These are phyloP conservation scores for Microsporum ferrugineum DNA, from an alignment of 2,329 filamentous ascomycete species.

Conservation along the genomic window DNA sequence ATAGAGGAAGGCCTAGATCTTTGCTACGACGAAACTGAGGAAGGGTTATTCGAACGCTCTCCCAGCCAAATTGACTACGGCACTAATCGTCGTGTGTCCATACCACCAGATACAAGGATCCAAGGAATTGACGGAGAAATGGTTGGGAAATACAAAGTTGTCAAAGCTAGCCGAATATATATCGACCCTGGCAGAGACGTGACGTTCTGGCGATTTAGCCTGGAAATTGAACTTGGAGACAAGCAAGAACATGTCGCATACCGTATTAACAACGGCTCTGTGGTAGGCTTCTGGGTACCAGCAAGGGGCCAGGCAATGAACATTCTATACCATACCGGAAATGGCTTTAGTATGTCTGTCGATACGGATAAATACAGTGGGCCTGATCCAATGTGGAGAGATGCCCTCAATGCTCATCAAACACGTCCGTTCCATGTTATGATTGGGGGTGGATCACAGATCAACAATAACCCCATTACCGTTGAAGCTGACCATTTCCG, in stretches of 20 bases:
- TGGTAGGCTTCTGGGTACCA: constrained; percentile 90
- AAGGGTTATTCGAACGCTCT: constrained; percentile 67
- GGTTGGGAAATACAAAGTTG: constrained; percentile 67
- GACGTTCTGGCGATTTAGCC: constrained; percentile 95
- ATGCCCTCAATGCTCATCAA: constrained; percentile 86
- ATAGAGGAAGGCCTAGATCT: constrained; percentile 67
- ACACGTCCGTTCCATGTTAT: constrained; percentile 92
- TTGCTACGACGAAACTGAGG: constrained; percentile 66
- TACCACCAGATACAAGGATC: constrained; percentile 38
- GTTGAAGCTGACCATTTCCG: constrained; percentile 63
- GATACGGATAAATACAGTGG: constrained; percentile 73
- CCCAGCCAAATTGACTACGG: constrained; percentile 35
- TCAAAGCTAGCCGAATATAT: constrained; percentile 71
- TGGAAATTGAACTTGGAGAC: constrained; percentile 74
- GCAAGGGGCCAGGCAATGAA: constrained; percentile 80
- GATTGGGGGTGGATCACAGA: constrained; percentile 92
- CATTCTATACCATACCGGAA: constrained; percentile 97
- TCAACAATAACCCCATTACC: constrained; percentile 84
- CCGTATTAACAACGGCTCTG: constrained; percentile 82
- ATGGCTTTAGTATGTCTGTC: constrained; percentile 77
- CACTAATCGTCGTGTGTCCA: constrained; percentile 28
- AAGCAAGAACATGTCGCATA: constrained; percentile 82
- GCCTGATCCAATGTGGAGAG: constrained; percentile 92
- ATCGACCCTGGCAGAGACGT: constrained; percentile 71
- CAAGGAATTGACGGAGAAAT: constrained; percentile 60